These are phyloP conservation scores for Hevea brasiliensis DNA, from an alignment of 345 rosid species.

Conservation along the genomic window DNA sequence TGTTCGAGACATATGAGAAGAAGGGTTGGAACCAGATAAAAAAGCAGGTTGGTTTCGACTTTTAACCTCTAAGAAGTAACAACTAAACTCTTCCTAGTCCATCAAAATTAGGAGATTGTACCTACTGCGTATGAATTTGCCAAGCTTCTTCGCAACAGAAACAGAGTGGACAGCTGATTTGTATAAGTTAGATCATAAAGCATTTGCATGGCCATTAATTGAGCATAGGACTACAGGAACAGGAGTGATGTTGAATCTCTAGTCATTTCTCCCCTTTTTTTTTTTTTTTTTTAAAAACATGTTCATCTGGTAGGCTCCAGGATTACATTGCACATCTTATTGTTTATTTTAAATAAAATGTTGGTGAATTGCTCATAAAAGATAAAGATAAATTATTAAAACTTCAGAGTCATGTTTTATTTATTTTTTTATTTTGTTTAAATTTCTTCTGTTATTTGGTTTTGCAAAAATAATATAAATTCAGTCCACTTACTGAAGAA, in stretches of 20 bases:
- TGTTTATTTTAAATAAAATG: neutral
- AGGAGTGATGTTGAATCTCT: neutral
- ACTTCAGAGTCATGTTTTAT: too few relatives aligned
- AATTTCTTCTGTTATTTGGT: too few relatives aligned
- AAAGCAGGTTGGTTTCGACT: neutral
- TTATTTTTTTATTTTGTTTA: too few relatives aligned
- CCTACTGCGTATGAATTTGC: neutral
- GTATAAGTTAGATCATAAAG: neutral
- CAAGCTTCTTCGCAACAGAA: neutral
- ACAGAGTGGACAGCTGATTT: neutral
- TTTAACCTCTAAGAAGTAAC: neutral
- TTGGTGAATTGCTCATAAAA: neutral
- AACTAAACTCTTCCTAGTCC: neutral
- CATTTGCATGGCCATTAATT: neutral
- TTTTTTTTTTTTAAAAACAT: too few relatives aligned
- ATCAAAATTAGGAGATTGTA: neutral
- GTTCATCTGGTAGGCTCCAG: neutral
- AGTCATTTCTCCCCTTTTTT: neutral
- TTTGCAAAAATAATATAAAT: too few relatives aligned
- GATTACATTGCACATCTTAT: neutral
- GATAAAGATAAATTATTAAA: neutral
- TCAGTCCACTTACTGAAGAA: constrained; percentile 2
- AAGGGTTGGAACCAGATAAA: neutral
- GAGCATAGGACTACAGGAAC: neutral
- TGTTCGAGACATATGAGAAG: neutral